Conservation (phyloP, 192 early-diverging fungal genomes). For the Paraglomus brasilianum region DNA sequence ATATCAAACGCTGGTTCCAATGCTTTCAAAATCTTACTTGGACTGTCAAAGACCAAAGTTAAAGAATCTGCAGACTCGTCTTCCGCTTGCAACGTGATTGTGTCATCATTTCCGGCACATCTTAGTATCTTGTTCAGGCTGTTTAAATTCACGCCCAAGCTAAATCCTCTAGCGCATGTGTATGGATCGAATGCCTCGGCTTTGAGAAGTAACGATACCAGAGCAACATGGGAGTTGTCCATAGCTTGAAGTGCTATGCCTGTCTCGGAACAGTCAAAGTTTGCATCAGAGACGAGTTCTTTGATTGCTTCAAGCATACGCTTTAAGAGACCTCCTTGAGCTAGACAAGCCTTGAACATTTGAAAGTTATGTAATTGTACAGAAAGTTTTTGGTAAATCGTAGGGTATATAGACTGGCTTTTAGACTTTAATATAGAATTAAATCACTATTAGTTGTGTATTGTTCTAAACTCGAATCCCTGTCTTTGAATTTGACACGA, state of each 20-base stretch:
- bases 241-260: conserved; percentile 97
- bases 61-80: conserved; percentile 80
- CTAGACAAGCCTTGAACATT: conserved; percentile 92
- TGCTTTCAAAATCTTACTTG: conserved; percentile 37
- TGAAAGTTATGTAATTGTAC: conserved; percentile 23
- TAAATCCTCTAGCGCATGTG: conserved; percentile 87
- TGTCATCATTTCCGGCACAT: conserved; percentile 89
- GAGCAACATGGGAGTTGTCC: conserved; percentile 98
- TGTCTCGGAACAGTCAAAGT: conserved; percentile 96
- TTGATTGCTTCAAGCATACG: conserved; percentile 93
- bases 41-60: conserved; percentile 72
- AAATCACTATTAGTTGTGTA: too few species aligned
- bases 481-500: too few species aligned
- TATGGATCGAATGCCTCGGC: conserved; percentile 82
- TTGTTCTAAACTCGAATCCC: too few species aligned
- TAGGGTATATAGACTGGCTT: too few species aligned
- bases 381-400: too few species aligned
- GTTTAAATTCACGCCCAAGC: conserved; percentile 86
- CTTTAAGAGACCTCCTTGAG: conserved; percentile 86
- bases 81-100: conserved; percentile 86
- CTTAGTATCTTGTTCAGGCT: conserved; percentile 91
- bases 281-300: conserved; percentile 94
- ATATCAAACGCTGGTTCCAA: too few species aligned
- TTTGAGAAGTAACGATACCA: conserved; percentile 82
- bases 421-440: too few species aligned